Percentiles rank a stretch among this genome's conserved stretches.
Evolutionary conservation across 139 green algal genomes (phyloP).

Genomic region (Asterochloris erici): DNA sequence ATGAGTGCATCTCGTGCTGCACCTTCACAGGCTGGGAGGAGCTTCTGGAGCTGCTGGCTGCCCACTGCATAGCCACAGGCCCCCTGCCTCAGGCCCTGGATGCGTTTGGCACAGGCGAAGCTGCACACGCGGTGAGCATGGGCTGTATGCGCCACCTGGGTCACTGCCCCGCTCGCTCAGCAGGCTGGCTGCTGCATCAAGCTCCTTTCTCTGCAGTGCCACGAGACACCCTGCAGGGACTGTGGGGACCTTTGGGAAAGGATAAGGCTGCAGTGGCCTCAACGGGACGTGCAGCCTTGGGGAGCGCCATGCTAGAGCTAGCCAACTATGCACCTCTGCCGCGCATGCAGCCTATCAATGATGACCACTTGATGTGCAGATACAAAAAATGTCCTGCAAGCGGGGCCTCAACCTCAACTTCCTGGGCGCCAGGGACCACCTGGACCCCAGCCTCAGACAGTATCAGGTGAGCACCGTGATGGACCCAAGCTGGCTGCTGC

Average conservation of each 20-base stretch:
- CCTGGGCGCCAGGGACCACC: slow-evolving; percentile 84
- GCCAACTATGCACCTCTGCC: too few species aligned
- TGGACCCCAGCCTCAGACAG: slow-evolving; percentile 65
- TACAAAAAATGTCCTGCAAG: not conserved
- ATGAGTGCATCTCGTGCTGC: not conserved
- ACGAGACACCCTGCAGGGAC: too few species aligned
- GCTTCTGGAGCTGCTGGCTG: slow-evolving; percentile 70
- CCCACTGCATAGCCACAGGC: slow-evolving; percentile 38
- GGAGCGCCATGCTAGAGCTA: not conserved
- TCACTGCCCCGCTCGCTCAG: too few species aligned
- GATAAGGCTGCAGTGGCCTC: too few species aligned
- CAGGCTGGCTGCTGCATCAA: too few species aligned
- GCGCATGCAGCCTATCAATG: not conserved
- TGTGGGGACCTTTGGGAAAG: too few species aligned
- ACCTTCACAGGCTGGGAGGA: slow-evolving; percentile 75
- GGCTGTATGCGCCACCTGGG: too few species aligned
- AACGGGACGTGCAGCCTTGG: not conserved
- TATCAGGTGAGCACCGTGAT: slow-evolving; percentile 66
- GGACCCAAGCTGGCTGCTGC: too few species aligned
- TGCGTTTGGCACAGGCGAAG: slow-evolving; percentile 80
- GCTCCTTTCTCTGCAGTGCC: too few species aligned
- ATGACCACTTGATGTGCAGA: not conserved
- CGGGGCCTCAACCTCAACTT: slow-evolving; percentile 76
- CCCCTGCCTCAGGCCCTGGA: slow-evolving; percentile 57
- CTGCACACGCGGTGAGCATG: slow-evolving; percentile 49